phyloP scores from a whole-genome alignment of 768 basidiomycete species.

The Panus rudis region DNA sequence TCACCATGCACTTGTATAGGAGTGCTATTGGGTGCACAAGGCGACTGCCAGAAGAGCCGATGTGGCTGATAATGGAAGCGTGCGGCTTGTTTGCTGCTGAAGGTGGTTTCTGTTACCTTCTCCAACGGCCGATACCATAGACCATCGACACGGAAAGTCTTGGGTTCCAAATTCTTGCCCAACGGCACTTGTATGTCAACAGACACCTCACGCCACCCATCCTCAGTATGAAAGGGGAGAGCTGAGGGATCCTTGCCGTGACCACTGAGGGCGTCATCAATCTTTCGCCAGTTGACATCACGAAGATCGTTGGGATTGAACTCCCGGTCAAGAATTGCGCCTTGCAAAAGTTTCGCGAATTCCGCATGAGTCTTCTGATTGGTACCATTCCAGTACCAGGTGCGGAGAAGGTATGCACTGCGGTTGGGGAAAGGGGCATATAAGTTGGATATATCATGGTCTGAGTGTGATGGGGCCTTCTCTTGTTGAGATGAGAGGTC shows the following conservation, averaged over 20 bases:
- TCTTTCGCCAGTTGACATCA: constrained; percentile 4
- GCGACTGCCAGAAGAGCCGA: too few species aligned
- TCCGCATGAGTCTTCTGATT: neutral
- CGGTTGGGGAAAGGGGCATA: neutral
- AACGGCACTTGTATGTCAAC: constrained; percentile 4
- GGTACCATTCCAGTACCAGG: constrained; percentile 1
- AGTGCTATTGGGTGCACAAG: neutral
- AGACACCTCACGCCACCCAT: constrained; percentile 2
- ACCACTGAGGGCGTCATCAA: neutral
- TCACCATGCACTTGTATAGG: constrained; percentile 15
- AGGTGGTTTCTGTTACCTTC: constrained; percentile 2
- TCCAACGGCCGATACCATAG: constrained; percentile 3
- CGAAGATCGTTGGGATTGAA: neutral
- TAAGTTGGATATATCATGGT: too few species aligned
- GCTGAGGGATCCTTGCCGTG: neutral
- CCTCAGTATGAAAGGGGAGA: neutral
- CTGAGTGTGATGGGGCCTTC: too few species aligned
- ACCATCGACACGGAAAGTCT: neutral
- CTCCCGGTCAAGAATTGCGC: neutral
- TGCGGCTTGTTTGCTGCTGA: neutral
- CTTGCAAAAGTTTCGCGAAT: neutral
- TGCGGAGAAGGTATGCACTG: neutral
- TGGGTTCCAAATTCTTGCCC: neutral
- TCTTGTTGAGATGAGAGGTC: too few species aligned
- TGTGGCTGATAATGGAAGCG: constrained; percentile 1